phyloP scores from a whole-genome alignment of 495 filamentous ascomycete genomes.

The Hyaloscypha bicolor region DNA sequence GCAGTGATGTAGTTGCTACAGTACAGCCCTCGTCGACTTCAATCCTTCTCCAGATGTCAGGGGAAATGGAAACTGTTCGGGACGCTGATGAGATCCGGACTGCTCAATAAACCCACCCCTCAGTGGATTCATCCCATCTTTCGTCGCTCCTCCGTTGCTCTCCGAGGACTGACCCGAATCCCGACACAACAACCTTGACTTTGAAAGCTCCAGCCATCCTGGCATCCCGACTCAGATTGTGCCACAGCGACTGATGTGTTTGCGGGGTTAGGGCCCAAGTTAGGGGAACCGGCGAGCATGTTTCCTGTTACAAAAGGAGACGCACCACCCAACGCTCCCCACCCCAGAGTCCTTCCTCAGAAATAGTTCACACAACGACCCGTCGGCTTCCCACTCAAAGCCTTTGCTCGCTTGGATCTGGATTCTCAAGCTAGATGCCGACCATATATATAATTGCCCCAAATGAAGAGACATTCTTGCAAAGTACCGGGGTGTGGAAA shows the following conservation, averaged over 20 bases:
- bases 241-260: neutral
- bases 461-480: neutral
- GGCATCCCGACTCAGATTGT: neutral
- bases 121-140: neutral
- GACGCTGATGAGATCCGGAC: too few relatives aligned
- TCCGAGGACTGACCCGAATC: neutral
- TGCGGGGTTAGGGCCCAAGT: neutral
- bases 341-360: neutral
- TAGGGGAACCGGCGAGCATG: neutral
- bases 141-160: neutral
- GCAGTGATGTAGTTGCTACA: too few relatives aligned
- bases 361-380: neutral
- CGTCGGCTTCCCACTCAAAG: neutral
- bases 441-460: neutral
- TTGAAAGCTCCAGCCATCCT: neutral
- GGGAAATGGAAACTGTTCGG: too few relatives aligned
- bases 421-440: neutral
- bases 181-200: neutral
- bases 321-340: neutral
- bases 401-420: neutral
- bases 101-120: neutral
- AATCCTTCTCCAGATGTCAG: too few relatives aligned
- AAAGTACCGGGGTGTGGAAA: neutral
- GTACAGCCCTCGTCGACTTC: too few relatives aligned
- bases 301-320: neutral